phyloP scores from a whole-genome alignment of 495 filamentous ascomycete species.

The Talaromyces liani region DNA sequence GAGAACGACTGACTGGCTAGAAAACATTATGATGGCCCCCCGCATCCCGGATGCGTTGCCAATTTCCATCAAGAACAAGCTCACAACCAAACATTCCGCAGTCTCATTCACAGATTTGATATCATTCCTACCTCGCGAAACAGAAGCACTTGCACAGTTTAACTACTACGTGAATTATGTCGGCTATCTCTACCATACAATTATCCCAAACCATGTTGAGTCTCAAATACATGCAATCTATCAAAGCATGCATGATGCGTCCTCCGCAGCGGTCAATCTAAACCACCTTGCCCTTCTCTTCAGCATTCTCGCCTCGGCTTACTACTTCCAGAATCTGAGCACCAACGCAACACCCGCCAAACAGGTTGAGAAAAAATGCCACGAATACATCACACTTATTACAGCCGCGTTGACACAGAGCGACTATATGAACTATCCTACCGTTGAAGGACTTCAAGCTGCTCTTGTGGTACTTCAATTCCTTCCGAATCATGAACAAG shows the following conservation, averaged over 20 bases:
- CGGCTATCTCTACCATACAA: conserved; percentile 32
- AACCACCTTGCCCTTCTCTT: conserved; percentile 31
- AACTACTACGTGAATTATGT: conserved; percentile 28
- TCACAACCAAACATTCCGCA: conserved; percentile 9
- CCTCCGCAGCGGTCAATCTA: conserved; percentile 12
- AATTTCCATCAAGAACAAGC: conserved; percentile 15
- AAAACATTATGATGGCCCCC: conserved; percentile 34
- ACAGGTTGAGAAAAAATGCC: conserved; percentile 20
- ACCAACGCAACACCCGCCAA: conserved; percentile 16
- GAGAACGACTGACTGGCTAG: conserved; percentile 26
- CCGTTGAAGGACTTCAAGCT: conserved; percentile 38
- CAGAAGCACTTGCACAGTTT: conserved; percentile 24
- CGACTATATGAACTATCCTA: conserved; percentile 27
- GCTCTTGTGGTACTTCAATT: conserved; percentile 31
- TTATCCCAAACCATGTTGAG: conserved; percentile 20
- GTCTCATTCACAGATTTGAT: conserved; percentile 10
- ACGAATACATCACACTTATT: conserved; percentile 23
- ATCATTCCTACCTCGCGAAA: conserved; percentile 19
- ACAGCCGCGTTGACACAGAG: conserved; percentile 29
- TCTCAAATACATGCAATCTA: conserved; percentile 30
- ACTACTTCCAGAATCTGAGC: conserved; percentile 24
- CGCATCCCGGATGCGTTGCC: conserved; percentile 24
- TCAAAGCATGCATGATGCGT: conserved; percentile 11
- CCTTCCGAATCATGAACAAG: conserved; percentile 20
- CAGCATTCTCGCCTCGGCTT: conserved; percentile 28